phyloP scores from a whole-genome alignment of 1,284 basidiomycete species.

The Pseudozyma sp. region DNA sequence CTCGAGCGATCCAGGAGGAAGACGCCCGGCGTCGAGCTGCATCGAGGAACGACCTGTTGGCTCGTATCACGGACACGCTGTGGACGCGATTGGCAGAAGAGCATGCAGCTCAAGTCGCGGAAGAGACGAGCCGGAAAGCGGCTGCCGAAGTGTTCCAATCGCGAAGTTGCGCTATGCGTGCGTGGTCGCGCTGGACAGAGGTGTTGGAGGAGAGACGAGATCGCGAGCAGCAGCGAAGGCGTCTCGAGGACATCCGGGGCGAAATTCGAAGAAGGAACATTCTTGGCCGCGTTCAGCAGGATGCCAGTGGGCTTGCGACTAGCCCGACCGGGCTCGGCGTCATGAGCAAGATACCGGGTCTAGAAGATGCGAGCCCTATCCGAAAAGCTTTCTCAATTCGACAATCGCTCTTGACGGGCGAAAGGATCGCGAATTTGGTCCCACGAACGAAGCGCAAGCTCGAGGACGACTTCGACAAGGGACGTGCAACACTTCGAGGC shows the following conservation, averaged over 20 bases:
- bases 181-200: conserved; percentile 23
- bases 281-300: conserved; percentile 18
- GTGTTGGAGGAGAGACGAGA: conserved; percentile 27
- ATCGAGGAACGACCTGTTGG: conserved; percentile 22
- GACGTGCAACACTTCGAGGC: neutral
- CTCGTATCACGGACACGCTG: conserved; percentile 16
- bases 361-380: conserved; percentile 12
- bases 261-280: conserved; percentile 29
- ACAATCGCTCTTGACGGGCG: conserved; percentile 31
- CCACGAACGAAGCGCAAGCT: conserved; percentile 25
- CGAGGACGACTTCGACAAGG: conserved; percentile 9
- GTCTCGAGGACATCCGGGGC: conserved; percentile 24
- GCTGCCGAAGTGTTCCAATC: conserved; percentile 25
- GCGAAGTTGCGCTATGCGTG: conserved; percentile 14
- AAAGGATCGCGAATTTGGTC: neutral
- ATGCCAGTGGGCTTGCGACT: neutral
- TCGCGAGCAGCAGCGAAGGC: conserved; percentile 19
- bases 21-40: conserved; percentile 21
- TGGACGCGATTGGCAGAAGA: conserved; percentile 26
- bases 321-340: neutral
- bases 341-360: neutral
- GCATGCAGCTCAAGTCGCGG: conserved; percentile 8
- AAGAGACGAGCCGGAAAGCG: conserved; percentile 15
- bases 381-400: conserved; percentile 26
- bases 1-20: conserved; percentile 20